A percentile compares a stretch with the other conserved stretches of the same genome.
These are phyloP conservation scores for Fomitopsis schrenkii DNA, from an alignment of 1,284 basidiomycete genomes.

Conservation along the genomic window DNA sequence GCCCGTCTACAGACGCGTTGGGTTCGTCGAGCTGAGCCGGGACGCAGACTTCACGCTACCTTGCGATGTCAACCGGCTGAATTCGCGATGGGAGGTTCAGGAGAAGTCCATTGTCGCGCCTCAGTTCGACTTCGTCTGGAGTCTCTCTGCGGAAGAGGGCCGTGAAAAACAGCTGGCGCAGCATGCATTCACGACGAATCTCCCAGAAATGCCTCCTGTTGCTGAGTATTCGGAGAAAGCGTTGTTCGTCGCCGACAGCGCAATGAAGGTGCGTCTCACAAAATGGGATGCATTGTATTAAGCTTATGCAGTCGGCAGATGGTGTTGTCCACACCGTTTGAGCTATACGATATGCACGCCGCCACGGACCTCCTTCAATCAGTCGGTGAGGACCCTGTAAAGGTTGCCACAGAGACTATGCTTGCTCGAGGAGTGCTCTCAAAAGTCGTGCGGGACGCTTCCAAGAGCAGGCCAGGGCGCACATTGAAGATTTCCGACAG, in stretches of 20 bases:
- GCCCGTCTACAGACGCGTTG: slow-evolving; percentile 42
- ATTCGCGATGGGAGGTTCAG: slow-evolving; percentile 43
- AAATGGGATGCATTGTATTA: not conserved
- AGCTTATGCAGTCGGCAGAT: slow-evolving; percentile 44
- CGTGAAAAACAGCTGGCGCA: slow-evolving; percentile 67
- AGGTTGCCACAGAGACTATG: slow-evolving; percentile 53
- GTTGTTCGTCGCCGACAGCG: slow-evolving; percentile 56
- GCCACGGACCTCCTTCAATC: slow-evolving; percentile 54
- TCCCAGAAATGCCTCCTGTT: slow-evolving; percentile 34
- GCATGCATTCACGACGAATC: slow-evolving; percentile 49
- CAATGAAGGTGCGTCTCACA: slow-evolving; percentile 54
- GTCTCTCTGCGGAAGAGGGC: slow-evolving; percentile 61
- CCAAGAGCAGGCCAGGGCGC: slow-evolving; percentile 60
- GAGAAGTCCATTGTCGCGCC: slow-evolving; percentile 41
- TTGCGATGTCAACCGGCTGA: slow-evolving; percentile 42
- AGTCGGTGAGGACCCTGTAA: slow-evolving; percentile 49
- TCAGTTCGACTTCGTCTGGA: slow-evolving; percentile 74
- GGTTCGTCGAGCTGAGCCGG: slow-evolving; percentile 44
- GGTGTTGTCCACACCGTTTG: slow-evolving; percentile 67
- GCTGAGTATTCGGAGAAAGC: slow-evolving; percentile 32
- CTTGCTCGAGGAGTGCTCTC: slow-evolving; percentile 60
- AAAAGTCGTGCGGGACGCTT: slow-evolving; percentile 58
- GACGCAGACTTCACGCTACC: slow-evolving; percentile 39
- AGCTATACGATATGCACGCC: slow-evolving; percentile 55
- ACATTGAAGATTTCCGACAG: slow-evolving; percentile 70